Percentiles rank a stretch among this genome's conserved stretches.
phyloP scores from a whole-genome alignment of 2,329 filamentous ascomycete genomes.

The Aspergillus caelatus region DNA sequence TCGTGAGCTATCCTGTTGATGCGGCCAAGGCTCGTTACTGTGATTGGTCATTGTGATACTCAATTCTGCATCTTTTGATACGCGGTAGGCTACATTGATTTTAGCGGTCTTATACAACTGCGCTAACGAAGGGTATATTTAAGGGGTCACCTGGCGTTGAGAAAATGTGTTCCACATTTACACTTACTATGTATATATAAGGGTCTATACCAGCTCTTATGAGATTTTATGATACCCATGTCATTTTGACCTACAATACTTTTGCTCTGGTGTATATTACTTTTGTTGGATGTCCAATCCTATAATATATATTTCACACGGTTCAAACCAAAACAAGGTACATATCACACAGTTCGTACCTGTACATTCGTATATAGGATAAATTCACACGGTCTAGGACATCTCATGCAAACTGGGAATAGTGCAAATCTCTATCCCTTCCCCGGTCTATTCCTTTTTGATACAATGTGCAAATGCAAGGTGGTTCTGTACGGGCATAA shows the following conservation, averaged over 20 bases:
- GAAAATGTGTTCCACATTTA: not conserved
- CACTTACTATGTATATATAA: not conserved
- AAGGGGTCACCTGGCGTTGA: not conserved
- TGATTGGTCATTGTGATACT: not conserved
- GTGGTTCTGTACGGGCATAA: conserved; percentile 12
- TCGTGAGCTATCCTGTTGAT: not conserved
- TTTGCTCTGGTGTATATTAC: not conserved
- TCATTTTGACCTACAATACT: conserved; percentile 5
- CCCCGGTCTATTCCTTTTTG: conserved; percentile 26
- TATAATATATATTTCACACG: not conserved
- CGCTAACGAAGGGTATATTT: not conserved
- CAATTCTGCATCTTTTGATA: not conserved
- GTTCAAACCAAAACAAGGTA: not conserved
- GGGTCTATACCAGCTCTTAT: not conserved
- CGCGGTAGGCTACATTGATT: not conserved
- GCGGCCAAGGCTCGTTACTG: not conserved
- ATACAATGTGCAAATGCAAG: conserved; percentile 23
- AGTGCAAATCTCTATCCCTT: conserved; percentile 8
- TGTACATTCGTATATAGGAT: conserved; percentile 12
- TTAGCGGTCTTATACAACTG: not conserved
- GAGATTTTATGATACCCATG: conserved; percentile 18
- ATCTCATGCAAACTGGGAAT: conserved; percentile 10
- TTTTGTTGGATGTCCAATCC: not conserved
- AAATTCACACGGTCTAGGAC: conserved; percentile 11
- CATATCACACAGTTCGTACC: conserved; percentile 8